A percentile compares a stretch with the other conserved stretches of the same genome.
Conservation (phyloP, 148 eudicot species). For the Dianthus caryophyllus region DNA sequence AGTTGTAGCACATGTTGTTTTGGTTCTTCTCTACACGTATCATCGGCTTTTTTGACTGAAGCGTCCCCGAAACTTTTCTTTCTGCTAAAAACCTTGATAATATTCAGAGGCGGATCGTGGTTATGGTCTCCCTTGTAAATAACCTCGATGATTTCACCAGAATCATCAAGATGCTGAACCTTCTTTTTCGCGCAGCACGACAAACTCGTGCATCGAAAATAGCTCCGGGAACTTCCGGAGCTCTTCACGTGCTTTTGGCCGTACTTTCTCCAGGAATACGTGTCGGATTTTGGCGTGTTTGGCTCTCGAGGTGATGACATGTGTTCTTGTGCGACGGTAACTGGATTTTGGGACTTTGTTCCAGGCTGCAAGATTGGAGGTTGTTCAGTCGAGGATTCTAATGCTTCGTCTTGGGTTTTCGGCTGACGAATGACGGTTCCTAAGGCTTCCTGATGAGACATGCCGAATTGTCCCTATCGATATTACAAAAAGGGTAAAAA, state of each 20-base stretch:
- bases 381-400: conserved; percentile 27
- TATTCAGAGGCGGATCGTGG: conserved; percentile 61
- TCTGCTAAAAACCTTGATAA: conserved; percentile 32
- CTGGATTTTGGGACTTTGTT: conserved; percentile 19
- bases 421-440: conserved; percentile 29
- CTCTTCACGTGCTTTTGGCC: conserved; percentile 89
- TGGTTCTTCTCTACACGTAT: conserved; percentile 28
- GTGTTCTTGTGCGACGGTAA: conserved; percentile 15
- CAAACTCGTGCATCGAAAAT: conserved; percentile 59
- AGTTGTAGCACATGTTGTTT: conserved; percentile 13
- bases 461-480: conserved; percentile 41
- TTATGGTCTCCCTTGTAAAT: conserved; percentile 64
- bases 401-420: conserved; percentile 22
- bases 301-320: conserved; percentile 20
- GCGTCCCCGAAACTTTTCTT: conserved; percentile 31
- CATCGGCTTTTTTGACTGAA: conserved; percentile 24
- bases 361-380: conserved; percentile 28
- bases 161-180: conserved; percentile 57
- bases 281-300: conserved; percentile 47
- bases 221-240: conserved; percentile 77
- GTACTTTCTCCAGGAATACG: conserved; percentile 79
- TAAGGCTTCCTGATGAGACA: conserved; percentile 42
- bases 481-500: conserved; percentile 3
- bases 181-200: conserved; percentile 69
- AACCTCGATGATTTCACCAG: conserved; percentile 40